A percentile compares a stretch with the other conserved stretches of the same genome.
phyloP scores from a whole-genome alignment of 1,284 basidiomycete genomes.

The Rhodotorula sp. region DNA sequence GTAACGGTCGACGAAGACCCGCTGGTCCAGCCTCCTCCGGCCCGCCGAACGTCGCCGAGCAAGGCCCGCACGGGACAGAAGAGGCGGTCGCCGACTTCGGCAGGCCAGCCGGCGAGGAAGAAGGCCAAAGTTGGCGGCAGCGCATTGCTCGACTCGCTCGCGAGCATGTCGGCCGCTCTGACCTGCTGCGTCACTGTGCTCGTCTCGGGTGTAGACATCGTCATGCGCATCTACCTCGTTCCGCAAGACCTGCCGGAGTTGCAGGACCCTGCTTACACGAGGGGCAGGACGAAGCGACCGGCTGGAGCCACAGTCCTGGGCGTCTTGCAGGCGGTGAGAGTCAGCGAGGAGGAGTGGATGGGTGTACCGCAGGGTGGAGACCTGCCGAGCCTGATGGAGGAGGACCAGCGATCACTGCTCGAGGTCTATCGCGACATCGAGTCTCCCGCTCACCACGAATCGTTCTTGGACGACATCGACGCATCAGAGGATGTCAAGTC shows the following conservation, averaged over 20 bases:
- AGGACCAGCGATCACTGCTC: conserved; percentile 35
- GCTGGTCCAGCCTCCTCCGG: too few species aligned
- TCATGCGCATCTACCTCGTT: conserved; percentile 33
- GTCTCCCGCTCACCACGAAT: conserved; percentile 20
- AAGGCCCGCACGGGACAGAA: background rate
- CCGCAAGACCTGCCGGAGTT: conserved; percentile 25
- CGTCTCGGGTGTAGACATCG: background rate
- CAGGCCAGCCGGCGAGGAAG: background rate
- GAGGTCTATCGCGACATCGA: conserved; percentile 41
- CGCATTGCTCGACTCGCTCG: conserved; percentile 11
- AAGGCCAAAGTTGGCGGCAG: background rate
- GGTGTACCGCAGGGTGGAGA: background rate
- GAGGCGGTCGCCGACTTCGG: background rate
- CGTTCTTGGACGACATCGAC: conserved; percentile 8
- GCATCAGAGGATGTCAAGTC: conserved; percentile 13
- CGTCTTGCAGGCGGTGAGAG: conserved; percentile 9
- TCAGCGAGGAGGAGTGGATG: conserved; percentile 8
- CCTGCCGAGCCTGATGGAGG: conserved; percentile 6
- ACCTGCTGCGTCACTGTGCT: conserved; percentile 13
- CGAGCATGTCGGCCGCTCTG: conserved; percentile 1
- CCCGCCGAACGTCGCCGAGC: background rate
- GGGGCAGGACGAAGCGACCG: background rate
- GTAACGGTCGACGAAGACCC: background rate
- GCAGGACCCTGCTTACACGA: background rate
- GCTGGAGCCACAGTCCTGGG: background rate